Evolutionary conservation across 345 rosid genomes (phyloP).

Genomic region (Hypericum androsaemum): DNA sequence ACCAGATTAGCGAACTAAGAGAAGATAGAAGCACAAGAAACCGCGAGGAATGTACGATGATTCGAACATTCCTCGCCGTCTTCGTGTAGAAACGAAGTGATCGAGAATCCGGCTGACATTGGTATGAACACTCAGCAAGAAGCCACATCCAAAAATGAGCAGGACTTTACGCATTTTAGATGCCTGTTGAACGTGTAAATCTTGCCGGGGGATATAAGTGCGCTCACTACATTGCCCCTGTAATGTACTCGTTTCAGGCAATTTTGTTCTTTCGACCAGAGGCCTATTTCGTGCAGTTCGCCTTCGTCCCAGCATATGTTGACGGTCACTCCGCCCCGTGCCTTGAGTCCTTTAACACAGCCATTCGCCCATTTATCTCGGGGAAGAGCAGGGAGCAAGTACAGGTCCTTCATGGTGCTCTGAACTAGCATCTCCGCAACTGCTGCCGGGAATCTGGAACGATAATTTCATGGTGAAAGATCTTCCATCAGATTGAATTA

Average conservation of each 20-base stretch:
- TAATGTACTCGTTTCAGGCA: slow-evolving; percentile 39
- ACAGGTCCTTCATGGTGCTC: slow-evolving; percentile 59
- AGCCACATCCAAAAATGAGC: not conserved
- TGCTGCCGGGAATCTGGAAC: slow-evolving; percentile 57
- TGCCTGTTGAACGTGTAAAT: slow-evolving; percentile 41
- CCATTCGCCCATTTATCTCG: slow-evolving; percentile 71
- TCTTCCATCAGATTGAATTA: not conserved
- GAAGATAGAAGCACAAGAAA: no score
- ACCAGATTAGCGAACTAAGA: no score
- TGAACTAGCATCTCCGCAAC: slow-evolving; percentile 82
- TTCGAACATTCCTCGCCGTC: no score
- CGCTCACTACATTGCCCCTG: slow-evolving; percentile 31
- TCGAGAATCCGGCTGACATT: no score
- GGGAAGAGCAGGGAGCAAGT: slow-evolving; percentile 81
- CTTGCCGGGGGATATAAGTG: slow-evolving; percentile 34
- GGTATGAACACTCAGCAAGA: not conserved
- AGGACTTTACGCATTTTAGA: slow-evolving; percentile 37
- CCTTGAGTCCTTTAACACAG: slow-evolving; percentile 60
- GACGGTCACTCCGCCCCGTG: slow-evolving; percentile 64
- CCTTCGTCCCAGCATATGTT: slow-evolving; percentile 65
- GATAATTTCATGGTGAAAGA: not conserved
- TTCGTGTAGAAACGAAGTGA: no score
- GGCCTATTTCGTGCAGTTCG: slow-evolving; percentile 53
- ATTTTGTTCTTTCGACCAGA: slow-evolving; percentile 34
- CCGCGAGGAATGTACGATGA: no score